Evolutionary conservation across 768 basidiomycete species (phyloP), one percentile per base, ranked within the genome.

Genomic region (Lactarius sanguifluus): DNA sequence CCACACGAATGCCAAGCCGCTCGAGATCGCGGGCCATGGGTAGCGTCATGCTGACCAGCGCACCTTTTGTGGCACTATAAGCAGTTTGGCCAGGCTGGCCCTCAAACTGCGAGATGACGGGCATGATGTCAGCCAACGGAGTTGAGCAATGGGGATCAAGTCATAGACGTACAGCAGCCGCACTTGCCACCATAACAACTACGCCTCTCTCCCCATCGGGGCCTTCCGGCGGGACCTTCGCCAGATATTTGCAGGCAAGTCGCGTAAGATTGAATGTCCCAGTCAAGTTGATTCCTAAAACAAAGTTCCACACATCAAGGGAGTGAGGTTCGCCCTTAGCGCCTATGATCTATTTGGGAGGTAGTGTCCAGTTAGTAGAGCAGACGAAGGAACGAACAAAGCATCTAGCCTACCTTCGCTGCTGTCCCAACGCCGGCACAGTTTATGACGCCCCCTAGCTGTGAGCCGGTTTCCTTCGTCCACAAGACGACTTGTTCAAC

Each of bases 191-290:
- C 67, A 86, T 79, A 25, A 87, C 72, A n/a, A 88, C 76, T 10
- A 87, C 82, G 5, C 86, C 86, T 28, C 83, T 75, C 71, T 88
- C 86, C 1, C 80, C 84, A 65, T 86, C 84, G 0, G 73, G 59
- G 25, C 79, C 76, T 67, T 85, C 83, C 3, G 73, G 74, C 1
- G 78, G 73, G 57, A 82, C 81, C 38, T 77, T 76, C 16, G 82
- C 78, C 38, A 87, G 77, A 65, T 85, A 80, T 64, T 82, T 75
- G 59, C 85, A 76, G 30, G 80, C 84, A 25, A 84, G 75, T 4
- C 86, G 79, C 8, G 84, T 84, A 60, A 88, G 77, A 69, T 87
- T 83, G 77, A 87, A 87, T 1, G 82, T 78, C 23, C 86, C 85
- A 2, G 84, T 81, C 32, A 87, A 75, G 71, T 88, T 87, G 56